These are phyloP conservation scores for Stropharia rugosoannulata DNA, from an alignment of 768 basidiomycete genomes.

Conservation along the genomic window DNA sequence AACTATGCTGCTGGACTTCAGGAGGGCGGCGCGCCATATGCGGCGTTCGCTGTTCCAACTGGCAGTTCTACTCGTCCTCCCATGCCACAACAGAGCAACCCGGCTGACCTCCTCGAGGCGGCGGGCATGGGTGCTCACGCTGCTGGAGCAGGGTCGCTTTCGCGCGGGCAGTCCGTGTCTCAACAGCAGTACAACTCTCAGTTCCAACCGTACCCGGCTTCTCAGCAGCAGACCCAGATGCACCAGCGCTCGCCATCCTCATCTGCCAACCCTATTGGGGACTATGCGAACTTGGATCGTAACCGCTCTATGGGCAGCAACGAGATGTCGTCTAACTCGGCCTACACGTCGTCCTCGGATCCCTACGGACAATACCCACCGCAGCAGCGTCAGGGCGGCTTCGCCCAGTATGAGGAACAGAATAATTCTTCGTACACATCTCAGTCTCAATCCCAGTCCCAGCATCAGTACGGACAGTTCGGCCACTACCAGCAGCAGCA, in stretches of 20 bases:
- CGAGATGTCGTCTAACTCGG: not conserved
- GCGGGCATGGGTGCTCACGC: slow-evolving; percentile 25
- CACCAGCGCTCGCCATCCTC: slow-evolving; percentile 11
- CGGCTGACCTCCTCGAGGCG: slow-evolving; percentile 22
- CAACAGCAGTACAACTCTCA: slow-evolving; percentile 12
- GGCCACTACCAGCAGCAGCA: not conserved
- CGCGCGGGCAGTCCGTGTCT: slow-evolving; percentile 12
- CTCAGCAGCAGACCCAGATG: not conserved
- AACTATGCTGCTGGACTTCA: slow-evolving; percentile 31
- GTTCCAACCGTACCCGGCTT: slow-evolving; percentile 12
- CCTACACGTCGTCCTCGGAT: not conserved
- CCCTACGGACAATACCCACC: not conserved
- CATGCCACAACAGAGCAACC: slow-evolving; percentile 5
- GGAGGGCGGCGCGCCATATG: slow-evolving; percentile 37
- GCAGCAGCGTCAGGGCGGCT: not conserved
- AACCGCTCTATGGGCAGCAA: slow-evolving; percentile 2
- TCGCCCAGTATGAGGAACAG: not conserved
- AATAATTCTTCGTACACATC: not conserved
- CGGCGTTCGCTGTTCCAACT: slow-evolving; percentile 34
- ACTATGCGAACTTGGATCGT: slow-evolving; percentile 7
- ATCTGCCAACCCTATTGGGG: slow-evolving; percentile 1
- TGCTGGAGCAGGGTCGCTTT: slow-evolving; percentile 19
- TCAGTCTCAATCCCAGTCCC: slow-evolving; percentile 1
- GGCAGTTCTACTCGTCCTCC: not conserved
- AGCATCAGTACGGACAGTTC: not conserved